Base-by-base conservation (phyloP, 768 basidiomycete genomes). In the Kwoniella mangroviensis region DNA sequence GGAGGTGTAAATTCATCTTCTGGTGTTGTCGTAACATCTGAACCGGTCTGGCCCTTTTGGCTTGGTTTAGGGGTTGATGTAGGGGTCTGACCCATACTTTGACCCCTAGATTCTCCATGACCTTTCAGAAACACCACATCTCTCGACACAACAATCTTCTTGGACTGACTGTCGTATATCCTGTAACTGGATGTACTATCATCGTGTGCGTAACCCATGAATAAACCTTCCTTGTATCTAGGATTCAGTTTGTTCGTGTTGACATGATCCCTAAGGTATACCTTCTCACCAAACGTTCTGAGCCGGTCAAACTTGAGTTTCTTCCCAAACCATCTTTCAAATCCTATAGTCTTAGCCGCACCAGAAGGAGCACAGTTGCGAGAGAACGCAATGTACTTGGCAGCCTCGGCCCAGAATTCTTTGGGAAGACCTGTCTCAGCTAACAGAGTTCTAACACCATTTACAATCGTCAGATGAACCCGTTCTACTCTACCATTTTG, bases 401-500 rank as follows among this genome's bases (percentile, higher is more conserved):
- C 66, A 4, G 59, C 53, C 28, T 75, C 69, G 12, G 71, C 68
- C 74, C 71, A 75, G 45, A 63, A 70, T 10, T 24, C 13, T n/a
- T 51, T 63, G 43, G 65, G 63, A 15, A 70, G 45, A 26, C 64
- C 63, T 13, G 65, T 67, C 21, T 63, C 49, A 28, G 43, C 21
- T 26, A 63, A 53, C 10, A 58, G n/a, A 9, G 72, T 71, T 19
- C 75, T 69, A 10, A 75, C 69, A 40, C 58, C 54, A 54, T 75
- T 73, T 1, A 69, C 17, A 28, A 75, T 24, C 1, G 68, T 69
- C 15, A 75, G 49, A 41, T 73, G 65, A 11, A 69, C 69, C 19
- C 75, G 55, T 57, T 75, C 75, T 4, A 73, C 69, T 15, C 75
- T 51, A 15, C 72, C 72, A 55, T 75, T 75, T 22, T 70, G 65